Evolutionary conservation across 2,329 filamentous ascomycete genomes (phyloP), one percentile per base, ranked within the genome.

Genomic region (Colletotrichum tanaceti): DNA sequence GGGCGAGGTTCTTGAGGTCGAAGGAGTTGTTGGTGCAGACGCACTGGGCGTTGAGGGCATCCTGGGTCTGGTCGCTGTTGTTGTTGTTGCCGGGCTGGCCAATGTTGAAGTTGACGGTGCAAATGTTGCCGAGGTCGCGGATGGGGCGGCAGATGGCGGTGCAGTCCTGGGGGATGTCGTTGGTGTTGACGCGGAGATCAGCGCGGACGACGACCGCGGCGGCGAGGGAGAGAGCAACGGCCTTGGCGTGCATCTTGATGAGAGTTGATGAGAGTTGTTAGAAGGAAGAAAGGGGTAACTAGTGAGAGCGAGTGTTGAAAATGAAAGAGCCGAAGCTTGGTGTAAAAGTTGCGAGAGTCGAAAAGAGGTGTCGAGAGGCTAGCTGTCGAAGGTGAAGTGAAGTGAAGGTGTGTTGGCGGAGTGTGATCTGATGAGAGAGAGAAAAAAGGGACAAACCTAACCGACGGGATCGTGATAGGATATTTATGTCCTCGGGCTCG

Each of bases 71-170:
- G 16, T 69, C 66, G 62, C 66, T 69, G 66, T 69, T 69, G 66
- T 66, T 69, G 66, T 66, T 73, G 32, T 50, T 62, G 28, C 28
- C 28, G 28, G 28, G 28, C 65, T 68, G 65, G 44, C 62, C 66
- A 14, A 57, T 38, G 50, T 66, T 55, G 44, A 77, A 73, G 61
- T 78, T 74, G 43, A 77, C 76, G 28, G 79, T 77, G 70, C 81
- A 83, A 46, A 72, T 73, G 41, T 73, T 73, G 59, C 76, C 77
- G 38, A 82, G 75, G 28, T 77, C 69, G 11, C 73, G 75, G 41
- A 81, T 73, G 52, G 81, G 79, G 24, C 73, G 63, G 71, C 81
- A 82, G 72, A 81, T 78, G 70, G 73, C 68, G 35, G 73, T 70
- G 73, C 80, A 81, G 46, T 70, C 71, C n/a, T 64, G 58, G 9